These are phyloP conservation scores for Saccharomycopsis sp. DNA, from an alignment of 805 yeast species.

Conservation along the genomic window DNA sequence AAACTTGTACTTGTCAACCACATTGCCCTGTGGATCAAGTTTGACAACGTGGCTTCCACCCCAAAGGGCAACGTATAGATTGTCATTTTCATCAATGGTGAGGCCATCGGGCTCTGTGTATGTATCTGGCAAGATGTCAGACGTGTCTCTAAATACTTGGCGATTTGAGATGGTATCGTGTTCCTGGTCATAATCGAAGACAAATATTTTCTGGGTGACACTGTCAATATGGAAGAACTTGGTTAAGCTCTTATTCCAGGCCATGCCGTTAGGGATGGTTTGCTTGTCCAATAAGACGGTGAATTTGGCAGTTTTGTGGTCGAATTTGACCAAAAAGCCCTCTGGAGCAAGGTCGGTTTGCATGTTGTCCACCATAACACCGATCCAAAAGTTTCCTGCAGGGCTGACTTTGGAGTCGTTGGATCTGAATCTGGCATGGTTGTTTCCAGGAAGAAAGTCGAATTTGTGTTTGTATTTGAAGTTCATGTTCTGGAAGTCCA, in stretches of 20 bases:
- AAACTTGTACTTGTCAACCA: constrained; percentile 43
- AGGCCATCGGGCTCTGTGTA: constrained; percentile 64
- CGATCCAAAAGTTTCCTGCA: constrained; percentile 71
- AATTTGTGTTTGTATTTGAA: constrained; percentile 36
- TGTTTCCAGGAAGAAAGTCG: constrained; percentile 29
- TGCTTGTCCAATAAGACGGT: constrained; percentile 34
- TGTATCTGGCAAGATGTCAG: constrained; percentile 4
- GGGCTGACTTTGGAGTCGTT: constrained; percentile 83
- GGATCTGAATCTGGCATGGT: constrained; percentile 42
- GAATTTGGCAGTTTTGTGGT: constrained; percentile 28
- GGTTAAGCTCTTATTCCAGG: constrained; percentile 40
- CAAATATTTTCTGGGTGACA: constrained; percentile 38
- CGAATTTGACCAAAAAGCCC: constrained; percentile 49
- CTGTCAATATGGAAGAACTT: constrained; percentile 51
- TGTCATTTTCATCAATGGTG: constrained; percentile 45
- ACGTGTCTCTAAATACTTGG: constrained; percentile 34
- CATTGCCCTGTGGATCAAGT: constrained; percentile 36
- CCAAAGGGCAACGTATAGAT: constrained; percentile 64
- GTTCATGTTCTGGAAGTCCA: constrained; percentile 35
- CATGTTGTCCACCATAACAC: constrained; percentile 62
- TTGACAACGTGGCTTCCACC: constrained; percentile 51
- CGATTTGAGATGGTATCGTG: constrained; percentile 34
- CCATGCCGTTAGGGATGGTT: constrained; percentile 70
- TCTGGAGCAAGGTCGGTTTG: constrained; percentile 33
- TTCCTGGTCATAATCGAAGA: constrained; percentile 36